Evolutionary conservation across 352 stramenopile species (phyloP).

Genomic region (Globisporangium viniferum): DNA sequence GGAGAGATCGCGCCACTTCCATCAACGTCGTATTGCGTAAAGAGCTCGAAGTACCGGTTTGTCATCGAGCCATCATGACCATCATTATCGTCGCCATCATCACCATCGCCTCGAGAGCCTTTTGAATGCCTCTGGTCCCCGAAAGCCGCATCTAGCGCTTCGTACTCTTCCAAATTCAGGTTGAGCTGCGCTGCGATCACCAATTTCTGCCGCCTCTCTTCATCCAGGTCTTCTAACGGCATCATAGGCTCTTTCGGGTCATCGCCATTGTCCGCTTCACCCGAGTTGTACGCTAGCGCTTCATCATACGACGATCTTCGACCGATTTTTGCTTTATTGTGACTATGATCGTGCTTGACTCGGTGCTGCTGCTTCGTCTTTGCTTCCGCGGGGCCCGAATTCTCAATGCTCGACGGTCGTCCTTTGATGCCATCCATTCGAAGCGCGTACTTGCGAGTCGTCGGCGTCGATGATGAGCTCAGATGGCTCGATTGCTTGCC

Average conservation of each 20-base stretch:
- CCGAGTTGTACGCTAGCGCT: slow-evolving; percentile 35
- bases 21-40: slow-evolving; percentile 76
- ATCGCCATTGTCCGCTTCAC: slow-evolving; percentile 14
- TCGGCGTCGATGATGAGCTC: slow-evolving; percentile 8
- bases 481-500: not conserved
- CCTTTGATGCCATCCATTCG: slow-evolving; percentile 41
- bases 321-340: not conserved
- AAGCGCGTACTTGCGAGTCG: slow-evolving; percentile 43
- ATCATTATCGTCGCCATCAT: slow-evolving; percentile 4
- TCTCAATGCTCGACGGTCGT: slow-evolving; percentile 15
- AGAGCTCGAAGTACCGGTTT: slow-evolving; percentile 51
- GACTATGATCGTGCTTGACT: slow-evolving; percentile 3
- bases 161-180: slow-evolving; percentile 67
- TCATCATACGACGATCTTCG: slow-evolving; percentile 24
- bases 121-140: slow-evolving; percentile 15
- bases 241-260: slow-evolving; percentile 10
- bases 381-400: slow-evolving; percentile 12
- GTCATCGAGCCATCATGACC: slow-evolving; percentile 31
- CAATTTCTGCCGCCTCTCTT: slow-evolving; percentile 43
- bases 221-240: slow-evolving; percentile 43
- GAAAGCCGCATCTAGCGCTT: slow-evolving; percentile 59
- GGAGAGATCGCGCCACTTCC: slow-evolving; percentile 75
- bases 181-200: slow-evolving; percentile 59
- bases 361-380: slow-evolving; percentile 11
- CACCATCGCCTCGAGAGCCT: slow-evolving; percentile 11